Base-by-base conservation (phyloP, 208 protist genomes). In the Leishmania gerbilli region DNA sequence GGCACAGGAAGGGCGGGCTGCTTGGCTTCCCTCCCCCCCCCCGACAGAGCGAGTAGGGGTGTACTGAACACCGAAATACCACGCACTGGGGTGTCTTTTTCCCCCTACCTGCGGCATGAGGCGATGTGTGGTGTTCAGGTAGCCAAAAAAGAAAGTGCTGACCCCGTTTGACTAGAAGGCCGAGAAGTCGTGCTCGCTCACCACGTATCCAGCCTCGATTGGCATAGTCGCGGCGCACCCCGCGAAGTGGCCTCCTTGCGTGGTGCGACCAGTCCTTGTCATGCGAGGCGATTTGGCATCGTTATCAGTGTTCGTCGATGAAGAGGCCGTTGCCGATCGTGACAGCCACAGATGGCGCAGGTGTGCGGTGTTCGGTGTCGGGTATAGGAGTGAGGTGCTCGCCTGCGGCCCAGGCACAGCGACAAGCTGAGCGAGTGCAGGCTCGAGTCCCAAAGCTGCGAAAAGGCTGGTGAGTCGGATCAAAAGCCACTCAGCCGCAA, bases 401-500 rank as follows among this genome's bases (percentile, higher is more conserved):
- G 42, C 31, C 24, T 56, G 45, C 74, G 17, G 19, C 51, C 55
- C 47, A 60, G 78, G 82, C 13, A 86, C 74, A 13, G 74, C 82
- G 42, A 86, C 65, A 2, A 86, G 74, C 55, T 55, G 72, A 53
- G 58, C 82, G 31, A 53, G 49, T 15, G 31, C 45, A 45, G 80
- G 64, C 34, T 37, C 37, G 5, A 86, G 34, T 2, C 82, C 82
- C 21, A 81, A 40, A 1, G 78, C 68, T 9, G 78, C 51, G 49
- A 82, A 53, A 21, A 86, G 67, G 42, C 72, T 64, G 0, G 72
- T 67, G 5, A 86, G 6, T n/a, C 72, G 78, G 15, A 80, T 51
- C 71, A 82, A 24, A n/a, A 86, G 82, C 78, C 82, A 86, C 67
- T 78, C 82, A 21, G 74, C 82, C 42, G 80, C 77, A 24, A 86